Percentiles rank a stretch among this genome's conserved stretches.
These are phyloP conservation scores for Drechslera avenae DNA, from an alignment of 2,329 filamentous ascomycete species.

Conservation along the genomic window DNA sequence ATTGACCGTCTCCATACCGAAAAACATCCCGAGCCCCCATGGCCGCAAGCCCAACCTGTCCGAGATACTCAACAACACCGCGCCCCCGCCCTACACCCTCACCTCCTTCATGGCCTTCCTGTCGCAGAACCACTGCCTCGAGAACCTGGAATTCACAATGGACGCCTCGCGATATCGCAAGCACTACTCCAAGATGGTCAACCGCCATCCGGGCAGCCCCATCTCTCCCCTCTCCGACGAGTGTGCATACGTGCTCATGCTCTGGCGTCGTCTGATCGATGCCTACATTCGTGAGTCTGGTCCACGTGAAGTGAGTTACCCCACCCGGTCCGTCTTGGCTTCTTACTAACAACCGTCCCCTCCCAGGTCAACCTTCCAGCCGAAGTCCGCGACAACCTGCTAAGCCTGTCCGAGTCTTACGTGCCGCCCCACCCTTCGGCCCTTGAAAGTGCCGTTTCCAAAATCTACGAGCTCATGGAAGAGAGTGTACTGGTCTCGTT, in stretches of 20 bases:
- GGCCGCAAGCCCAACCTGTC: constrained; percentile 73
- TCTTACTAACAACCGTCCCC: constrained; percentile 30
- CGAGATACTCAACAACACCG: constrained; percentile 86
- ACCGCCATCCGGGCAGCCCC: constrained; percentile 54
- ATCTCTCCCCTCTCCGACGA: constrained; percentile 61
- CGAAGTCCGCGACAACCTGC: constrained; percentile 79
- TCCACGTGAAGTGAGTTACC: constrained; percentile 41
- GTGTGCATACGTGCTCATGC: constrained; percentile 71
- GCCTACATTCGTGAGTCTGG: constrained; percentile 71
- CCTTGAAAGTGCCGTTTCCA: constrained; percentile 80
- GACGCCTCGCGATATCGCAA: constrained; percentile 85
- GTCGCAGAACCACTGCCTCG: constrained; percentile 94
- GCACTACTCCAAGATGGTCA: constrained; percentile 65
- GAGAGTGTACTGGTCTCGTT: constrained; percentile 94
- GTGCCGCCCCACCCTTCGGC: constrained; percentile 75
- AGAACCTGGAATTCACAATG: constrained; percentile 95
- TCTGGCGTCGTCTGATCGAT: constrained; percentile 87
- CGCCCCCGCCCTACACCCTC: constrained; percentile 86
- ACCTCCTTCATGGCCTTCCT: constrained; percentile 95
- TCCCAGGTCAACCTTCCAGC: constrained; percentile 74
- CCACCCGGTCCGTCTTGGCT: not conserved
- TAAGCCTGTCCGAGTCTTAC: constrained; percentile 64
- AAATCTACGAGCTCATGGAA: constrained; percentile 96
- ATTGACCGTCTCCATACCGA: constrained; percentile 57
- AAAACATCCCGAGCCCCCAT: constrained; percentile 53